These are phyloP conservation scores for Cryptosporidium tyzzeri DNA, from an alignment of 169 alveolate species.

Conservation along the genomic window DNA sequence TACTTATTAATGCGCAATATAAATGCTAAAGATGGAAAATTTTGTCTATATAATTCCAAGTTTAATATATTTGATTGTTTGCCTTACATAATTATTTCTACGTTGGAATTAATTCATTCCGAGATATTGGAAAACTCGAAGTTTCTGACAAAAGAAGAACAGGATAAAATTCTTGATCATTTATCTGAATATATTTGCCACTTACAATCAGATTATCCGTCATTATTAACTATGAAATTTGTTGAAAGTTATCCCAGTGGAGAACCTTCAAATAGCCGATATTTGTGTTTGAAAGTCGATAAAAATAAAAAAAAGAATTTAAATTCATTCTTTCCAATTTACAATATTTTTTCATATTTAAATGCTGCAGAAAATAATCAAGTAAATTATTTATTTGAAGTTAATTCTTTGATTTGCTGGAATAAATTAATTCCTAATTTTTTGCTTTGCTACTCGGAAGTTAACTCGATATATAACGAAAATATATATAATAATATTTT, in stretches of 20 bases:
- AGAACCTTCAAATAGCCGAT: neutral
- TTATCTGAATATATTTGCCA: conserved; percentile 16
- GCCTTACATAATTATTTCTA: conserved; percentile 22
- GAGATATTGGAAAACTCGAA: conserved; percentile 8
- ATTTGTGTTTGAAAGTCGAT: neutral
- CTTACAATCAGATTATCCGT: neutral
- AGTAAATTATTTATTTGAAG: neutral
- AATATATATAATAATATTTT: neutral
- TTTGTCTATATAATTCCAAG: neutral
- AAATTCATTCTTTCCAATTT: neutral
- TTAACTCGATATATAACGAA: neutral
- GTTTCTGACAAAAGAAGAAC: neutral
- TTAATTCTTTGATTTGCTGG: conserved; percentile 54
- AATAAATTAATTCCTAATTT: conserved; percentile 21
- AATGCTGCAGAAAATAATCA: neutral
- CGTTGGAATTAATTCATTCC: neutral
- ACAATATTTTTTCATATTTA: conserved; percentile 27
- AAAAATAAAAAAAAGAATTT: neutral
- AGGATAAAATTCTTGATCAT: conserved; percentile 8
- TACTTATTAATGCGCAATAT: neutral
- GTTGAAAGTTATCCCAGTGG: neutral
- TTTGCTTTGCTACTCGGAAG: conserved; percentile 12
- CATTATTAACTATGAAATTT: neutral
- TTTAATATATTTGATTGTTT: conserved; percentile 16
- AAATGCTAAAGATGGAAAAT: conserved; percentile 17